A percentile compares a stretch with the other conserved stretches of the same genome.
Conservation (phyloP, 352 stramenopile species). For the Pythium utonaiense region DNA sequence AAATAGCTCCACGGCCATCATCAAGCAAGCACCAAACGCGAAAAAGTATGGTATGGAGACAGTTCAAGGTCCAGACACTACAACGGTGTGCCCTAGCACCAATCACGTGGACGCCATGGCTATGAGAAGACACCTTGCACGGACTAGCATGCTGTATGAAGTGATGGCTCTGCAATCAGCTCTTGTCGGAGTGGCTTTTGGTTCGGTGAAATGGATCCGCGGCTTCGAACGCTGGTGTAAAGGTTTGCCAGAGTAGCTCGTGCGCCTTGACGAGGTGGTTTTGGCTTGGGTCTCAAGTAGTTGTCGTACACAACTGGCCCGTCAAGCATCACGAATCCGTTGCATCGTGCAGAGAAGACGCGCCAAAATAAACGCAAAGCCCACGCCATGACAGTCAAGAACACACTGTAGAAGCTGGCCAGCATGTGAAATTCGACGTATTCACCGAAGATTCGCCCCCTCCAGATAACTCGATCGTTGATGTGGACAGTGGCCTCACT, state of each 20-base stretch:
- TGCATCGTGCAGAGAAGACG: background rate
- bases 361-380: slow-evolving; percentile 13
- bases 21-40: too few species aligned
- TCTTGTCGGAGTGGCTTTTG: too few species aligned
- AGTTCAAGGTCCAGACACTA: too few species aligned
- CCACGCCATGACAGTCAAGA: slow-evolving; percentile 11
- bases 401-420: slow-evolving; percentile 16
- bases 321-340: slow-evolving; percentile 18
- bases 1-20: too few species aligned
- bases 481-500: background rate
- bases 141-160: too few species aligned
- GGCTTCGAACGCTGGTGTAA: background rate
- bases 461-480: slow-evolving; percentile 18
- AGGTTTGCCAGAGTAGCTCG: background rate
- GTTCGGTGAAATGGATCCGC: background rate
- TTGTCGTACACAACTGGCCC: slow-evolving; percentile 20
- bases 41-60: too few species aligned
- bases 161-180: background rate
- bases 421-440: slow-evolving; percentile 19
- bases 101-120: too few species aligned
- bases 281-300: slow-evolving; percentile 5
- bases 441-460: background rate
- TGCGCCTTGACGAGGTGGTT: background rate
- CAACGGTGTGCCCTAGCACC: too few species aligned
- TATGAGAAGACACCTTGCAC: too few species aligned